Percentiles rank a stretch among this genome's conserved stretches.
Conservation (phyloP, 202 grass and related monocot genomes). For the Saccharum hybrid region DNA sequence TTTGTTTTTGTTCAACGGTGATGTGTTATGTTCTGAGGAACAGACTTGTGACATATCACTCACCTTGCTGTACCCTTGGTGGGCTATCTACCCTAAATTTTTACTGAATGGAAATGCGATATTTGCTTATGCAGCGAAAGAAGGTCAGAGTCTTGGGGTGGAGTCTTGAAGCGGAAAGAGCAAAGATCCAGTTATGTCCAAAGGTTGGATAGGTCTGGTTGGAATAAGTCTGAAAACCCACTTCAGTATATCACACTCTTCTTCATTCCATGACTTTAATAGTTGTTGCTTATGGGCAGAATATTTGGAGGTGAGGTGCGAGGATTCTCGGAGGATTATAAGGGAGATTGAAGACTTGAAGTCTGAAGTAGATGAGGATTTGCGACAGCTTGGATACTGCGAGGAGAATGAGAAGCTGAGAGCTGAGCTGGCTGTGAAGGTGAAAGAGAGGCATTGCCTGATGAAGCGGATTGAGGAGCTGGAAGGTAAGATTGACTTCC, state of each 20-base stretch:
- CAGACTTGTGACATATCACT: background rate
- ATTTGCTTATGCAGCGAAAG: background rate
- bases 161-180: background rate
- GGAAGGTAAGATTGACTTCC: background rate
- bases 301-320: background rate
- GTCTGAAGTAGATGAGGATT: background rate
- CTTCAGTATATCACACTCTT: background rate
- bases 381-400: background rate
- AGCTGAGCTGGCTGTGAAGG: background rate
- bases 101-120: background rate
- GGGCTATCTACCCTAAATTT: background rate
- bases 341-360: slow-evolving; percentile 9
- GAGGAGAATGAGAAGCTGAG: slow-evolving; percentile 26
- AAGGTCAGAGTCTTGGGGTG: background rate
- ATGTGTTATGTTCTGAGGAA: background rate
- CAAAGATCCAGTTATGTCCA: background rate
- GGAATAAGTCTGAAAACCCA: background rate
- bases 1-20: background rate
- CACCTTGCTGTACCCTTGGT: background rate
- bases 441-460: background rate
- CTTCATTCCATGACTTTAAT: background rate
- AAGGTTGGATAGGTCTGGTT: background rate
- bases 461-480: slow-evolving; percentile 19
- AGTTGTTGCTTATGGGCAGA: background rate
- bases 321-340: background rate